Base-by-base conservation (phyloP, 139 green algal genomes). In the Yamagishiella unicocca region DNA sequence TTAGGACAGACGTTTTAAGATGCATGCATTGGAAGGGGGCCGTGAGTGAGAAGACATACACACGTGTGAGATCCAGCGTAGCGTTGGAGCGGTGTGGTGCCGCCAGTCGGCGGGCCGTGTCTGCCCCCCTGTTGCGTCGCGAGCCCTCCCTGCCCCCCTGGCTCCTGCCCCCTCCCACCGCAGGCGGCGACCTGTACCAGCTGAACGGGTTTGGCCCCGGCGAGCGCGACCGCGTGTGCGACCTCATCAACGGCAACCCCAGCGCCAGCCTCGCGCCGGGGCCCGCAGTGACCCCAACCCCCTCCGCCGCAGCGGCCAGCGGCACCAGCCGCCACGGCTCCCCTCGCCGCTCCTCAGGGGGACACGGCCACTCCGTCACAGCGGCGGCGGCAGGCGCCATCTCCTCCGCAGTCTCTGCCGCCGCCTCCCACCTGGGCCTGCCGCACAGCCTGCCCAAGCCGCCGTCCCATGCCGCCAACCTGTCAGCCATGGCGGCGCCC, bases 221-320 rank as follows among this genome's bases (percentile, higher is more conserved):
- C 17, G 85, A 90, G 42, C 37, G 85, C 9, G 85, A 90, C 40
- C 62, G 85, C n/a, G 4, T 90, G 6, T 24, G 54, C 7, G 77
- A 4, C 38, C 76, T 87, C 1, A 54, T 90, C 35, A 58, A 62
- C 31, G 73, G 55, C n/a, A 38, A 33, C 35, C 53, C 10, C 0
- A 1, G n/a, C 70, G 38, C 1, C 14, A 24, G 38, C 70, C 24
- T 54, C 5, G 38, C 70, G 38, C 25, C 50, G 50, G 14, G 17
- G 14, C 14, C 17, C 50, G 14, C 17, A 17, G 50, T 17, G 17
- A 35, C 70, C 17, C 17, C 19, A 38, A 58, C 9, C 29, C 29
- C 38, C 70, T 19, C 38, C 42, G 40, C 4, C 25, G 4, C 31
- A 71, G 62, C n/a, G n/a, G n/a, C 25, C 45, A 45, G 72, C 27